Evolutionary conservation across 345 rosid genomes (phyloP).

Genomic region (Lepidium africanum): DNA sequence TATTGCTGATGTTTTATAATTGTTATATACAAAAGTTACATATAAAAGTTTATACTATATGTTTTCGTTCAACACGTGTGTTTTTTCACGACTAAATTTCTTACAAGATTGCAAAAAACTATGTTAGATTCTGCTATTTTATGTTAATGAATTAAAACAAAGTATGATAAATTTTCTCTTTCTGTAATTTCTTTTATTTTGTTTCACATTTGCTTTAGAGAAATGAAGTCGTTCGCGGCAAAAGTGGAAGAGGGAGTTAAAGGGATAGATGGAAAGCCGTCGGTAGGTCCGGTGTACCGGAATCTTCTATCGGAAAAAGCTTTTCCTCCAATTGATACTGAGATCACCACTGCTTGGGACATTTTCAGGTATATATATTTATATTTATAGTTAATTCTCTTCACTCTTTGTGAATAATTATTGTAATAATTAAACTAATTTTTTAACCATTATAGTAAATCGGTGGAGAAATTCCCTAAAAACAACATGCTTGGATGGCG

Average conservation of each 20-base stretch:
- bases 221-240: conserved; percentile 62
- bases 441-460: conserved; percentile 34
- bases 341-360: conserved; percentile 66
- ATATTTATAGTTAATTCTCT: background rate
- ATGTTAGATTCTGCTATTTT: background rate
- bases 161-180: background rate
- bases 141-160: background rate
- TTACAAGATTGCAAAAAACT: background rate
- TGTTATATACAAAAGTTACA: no score
- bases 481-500: conserved; percentile 97
- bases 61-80: background rate
- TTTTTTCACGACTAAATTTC: background rate
- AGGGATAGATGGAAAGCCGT: conserved; percentile 65
- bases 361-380: conserved; percentile 54
- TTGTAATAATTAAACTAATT: background rate
- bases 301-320: conserved; percentile 53
- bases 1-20: background rate
- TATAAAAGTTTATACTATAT: background rate
- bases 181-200: background rate
- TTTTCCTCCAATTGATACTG: conserved; percentile 51
- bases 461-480: conserved; percentile 51
- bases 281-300: conserved; percentile 84
- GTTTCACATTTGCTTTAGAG: background rate
- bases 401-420: background rate
- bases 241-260: conserved; percentile 72